Conservation (phyloP, 2,329 filamentous ascomycete genomes). For the Akanthomyces dipterigenus region DNA sequence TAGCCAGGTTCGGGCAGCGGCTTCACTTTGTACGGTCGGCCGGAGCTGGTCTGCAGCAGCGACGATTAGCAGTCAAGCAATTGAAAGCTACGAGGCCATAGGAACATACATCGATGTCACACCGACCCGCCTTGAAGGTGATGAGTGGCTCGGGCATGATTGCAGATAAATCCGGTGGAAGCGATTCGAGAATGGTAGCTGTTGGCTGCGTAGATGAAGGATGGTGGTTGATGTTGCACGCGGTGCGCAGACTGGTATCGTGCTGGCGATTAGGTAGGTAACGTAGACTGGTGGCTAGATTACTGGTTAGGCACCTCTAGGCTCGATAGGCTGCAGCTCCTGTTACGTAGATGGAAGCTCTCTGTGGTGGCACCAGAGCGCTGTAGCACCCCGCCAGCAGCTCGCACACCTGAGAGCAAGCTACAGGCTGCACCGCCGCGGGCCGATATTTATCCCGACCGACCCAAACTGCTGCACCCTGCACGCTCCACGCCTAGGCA, state of each 20-base stretch:
- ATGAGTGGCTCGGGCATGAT: conserved; percentile 79
- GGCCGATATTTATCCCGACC: conserved; percentile 17
- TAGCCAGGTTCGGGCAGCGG: conserved; percentile 71
- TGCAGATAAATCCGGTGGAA: conserved; percentile 6
- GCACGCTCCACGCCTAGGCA: conserved; percentile 14
- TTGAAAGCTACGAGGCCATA: neutral
- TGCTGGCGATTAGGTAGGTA: neutral
- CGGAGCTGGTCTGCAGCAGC: conserved; percentile 34
- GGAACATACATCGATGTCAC: conserved; percentile 68
- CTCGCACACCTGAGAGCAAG: neutral
- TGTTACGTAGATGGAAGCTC: conserved; percentile 11
- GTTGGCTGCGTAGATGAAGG: neutral
- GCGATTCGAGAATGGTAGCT: neutral
- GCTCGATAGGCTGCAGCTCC: conserved; percentile 5
- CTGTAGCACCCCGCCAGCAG: neutral
- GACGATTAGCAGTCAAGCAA: conserved; percentile 15
- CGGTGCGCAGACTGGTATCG: neutral
- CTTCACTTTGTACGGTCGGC: conserved; percentile 61
- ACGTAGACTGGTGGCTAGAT: too few relatives aligned
- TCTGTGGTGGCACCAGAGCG: neutral
- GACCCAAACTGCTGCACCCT: conserved; percentile 1
- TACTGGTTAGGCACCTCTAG: neutral
- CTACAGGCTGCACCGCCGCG: neutral
- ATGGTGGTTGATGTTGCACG: neutral
- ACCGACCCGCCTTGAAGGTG: conserved; percentile 93